Conservation (phyloP, 2,329 filamentous ascomycete species). For the Colletotrichum gigasporum region DNA sequence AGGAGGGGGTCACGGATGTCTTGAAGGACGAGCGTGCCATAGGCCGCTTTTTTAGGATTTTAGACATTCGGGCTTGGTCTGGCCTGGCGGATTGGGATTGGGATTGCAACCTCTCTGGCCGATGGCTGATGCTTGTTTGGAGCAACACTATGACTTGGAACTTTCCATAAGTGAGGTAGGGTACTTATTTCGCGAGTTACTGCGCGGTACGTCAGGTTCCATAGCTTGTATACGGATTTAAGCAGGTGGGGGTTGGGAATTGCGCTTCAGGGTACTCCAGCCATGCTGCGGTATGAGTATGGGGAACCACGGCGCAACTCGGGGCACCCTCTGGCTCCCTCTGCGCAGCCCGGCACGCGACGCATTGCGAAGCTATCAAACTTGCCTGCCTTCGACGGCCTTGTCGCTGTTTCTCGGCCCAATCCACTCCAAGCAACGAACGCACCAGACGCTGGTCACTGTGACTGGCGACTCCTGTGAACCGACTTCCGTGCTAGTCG, state of each 20-base stretch:
- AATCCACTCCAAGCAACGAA: constrained; percentile 1
- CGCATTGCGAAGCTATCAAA: constrained; percentile 26
- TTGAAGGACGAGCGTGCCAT: constrained; percentile 22
- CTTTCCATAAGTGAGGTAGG: too few relatives aligned
- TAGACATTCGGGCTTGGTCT: background rate
- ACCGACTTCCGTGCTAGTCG: background rate
- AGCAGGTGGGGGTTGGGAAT: constrained; percentile 19
- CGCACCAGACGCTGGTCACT: background rate
- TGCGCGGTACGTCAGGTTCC: too few relatives aligned
- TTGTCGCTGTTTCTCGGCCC: background rate
- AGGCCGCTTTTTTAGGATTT: constrained; percentile 18
- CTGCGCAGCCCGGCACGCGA: background rate
- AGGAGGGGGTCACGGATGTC: constrained; percentile 16
- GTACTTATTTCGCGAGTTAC: too few relatives aligned
- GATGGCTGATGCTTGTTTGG: background rate
- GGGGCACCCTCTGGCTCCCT: constrained; percentile 3
- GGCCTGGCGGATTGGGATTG: background rate
- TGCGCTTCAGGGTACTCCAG: background rate
- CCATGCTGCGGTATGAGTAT: background rate
- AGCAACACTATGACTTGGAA: background rate
- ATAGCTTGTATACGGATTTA: background rate
- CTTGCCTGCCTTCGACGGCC: background rate
- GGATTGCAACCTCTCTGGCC: background rate
- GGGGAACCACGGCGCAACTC: constrained; percentile 1
- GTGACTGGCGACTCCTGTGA: constrained; percentile 1